These are phyloP conservation scores for Rhinocladiella similis DNA, from an alignment of 2,329 filamentous ascomycete genomes.

Conservation along the genomic window DNA sequence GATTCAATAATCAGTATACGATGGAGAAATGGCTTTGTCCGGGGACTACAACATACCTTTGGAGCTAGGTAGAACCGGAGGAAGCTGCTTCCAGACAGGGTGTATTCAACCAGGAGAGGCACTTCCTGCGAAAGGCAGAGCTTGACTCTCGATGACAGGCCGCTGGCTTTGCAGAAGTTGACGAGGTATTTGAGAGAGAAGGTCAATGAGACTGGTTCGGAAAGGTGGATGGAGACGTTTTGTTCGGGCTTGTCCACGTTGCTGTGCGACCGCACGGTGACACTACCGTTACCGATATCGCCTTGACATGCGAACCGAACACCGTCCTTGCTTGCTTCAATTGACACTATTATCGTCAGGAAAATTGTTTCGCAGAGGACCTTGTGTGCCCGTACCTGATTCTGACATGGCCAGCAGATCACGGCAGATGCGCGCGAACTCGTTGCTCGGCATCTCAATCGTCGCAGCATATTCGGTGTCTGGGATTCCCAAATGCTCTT, in stretches of 20 bases:
- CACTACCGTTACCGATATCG: constrained; percentile 93
- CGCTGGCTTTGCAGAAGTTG: constrained; percentile 99
- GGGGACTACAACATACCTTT: constrained; percentile 65
- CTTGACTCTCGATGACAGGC: constrained; percentile 77
- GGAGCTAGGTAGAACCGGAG: constrained; percentile 96
- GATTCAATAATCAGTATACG: constrained; percentile 37
- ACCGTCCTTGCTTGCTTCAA: constrained; percentile 95
- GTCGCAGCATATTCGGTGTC: constrained; percentile 98
- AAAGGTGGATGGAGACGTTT: constrained; percentile 85
- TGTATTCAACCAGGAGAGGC: constrained; percentile 92
- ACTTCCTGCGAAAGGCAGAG: constrained; percentile 96
- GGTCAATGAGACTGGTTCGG: constrained; percentile 88
- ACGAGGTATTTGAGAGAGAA: constrained; percentile 99
- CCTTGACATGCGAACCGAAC: constrained; percentile 92
- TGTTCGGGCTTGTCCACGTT: constrained; percentile 85
- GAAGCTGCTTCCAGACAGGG: constrained; percentile 76
- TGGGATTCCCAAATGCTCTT: constrained; percentile 97
- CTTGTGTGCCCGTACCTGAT: constrained; percentile 66
- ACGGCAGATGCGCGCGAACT: constrained; percentile 93
- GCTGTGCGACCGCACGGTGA: constrained; percentile 84
- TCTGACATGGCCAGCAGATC: constrained; percentile 92
- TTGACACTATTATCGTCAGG: constrained; percentile 66
- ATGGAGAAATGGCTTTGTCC: background rate
- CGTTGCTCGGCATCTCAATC: constrained; percentile 80
- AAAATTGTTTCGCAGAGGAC: background rate